Conservation (phyloP, 2,329 filamentous ascomycete genomes). For the Aspergillus tubingensis region DNA sequence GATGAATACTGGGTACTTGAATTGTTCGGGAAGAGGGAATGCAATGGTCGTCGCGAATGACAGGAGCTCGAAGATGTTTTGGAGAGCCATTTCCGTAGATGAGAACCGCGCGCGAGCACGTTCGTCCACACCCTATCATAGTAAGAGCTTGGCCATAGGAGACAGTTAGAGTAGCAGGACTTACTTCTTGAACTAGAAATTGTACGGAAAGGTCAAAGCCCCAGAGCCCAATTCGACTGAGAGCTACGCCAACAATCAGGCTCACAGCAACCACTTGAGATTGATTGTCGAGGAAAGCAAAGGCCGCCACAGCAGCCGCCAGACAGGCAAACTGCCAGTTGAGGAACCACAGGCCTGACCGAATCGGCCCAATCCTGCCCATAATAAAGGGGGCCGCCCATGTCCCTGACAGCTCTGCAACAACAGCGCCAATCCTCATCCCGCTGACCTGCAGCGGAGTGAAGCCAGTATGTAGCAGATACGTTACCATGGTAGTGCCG, state of each 20-base stretch:
- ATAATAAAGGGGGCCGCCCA: slow-evolving; percentile 55
- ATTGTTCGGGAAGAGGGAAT: slow-evolving; percentile 64
- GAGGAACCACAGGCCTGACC: slow-evolving; percentile 71
- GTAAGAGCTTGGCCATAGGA: neutral
- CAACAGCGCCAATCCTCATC: slow-evolving; percentile 50
- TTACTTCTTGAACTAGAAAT: slow-evolving; percentile 62
- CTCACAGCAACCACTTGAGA: slow-evolving; percentile 47
- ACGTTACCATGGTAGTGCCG: slow-evolving; percentile 58
- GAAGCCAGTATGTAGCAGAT: slow-evolving; percentile 54
- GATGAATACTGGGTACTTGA: slow-evolving; percentile 63
- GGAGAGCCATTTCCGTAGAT: slow-evolving; percentile 65
- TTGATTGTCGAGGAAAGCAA: slow-evolving; percentile 36
- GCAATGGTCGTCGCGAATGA: slow-evolving; percentile 67
- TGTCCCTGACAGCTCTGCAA: slow-evolving; percentile 57
- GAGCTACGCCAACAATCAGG: slow-evolving; percentile 48
- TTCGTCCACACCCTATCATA: slow-evolving; percentile 54
- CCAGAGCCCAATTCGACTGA: slow-evolving; percentile 64
- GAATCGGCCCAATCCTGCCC: slow-evolving; percentile 56
- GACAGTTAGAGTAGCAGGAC: neutral
- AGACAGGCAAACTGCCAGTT: slow-evolving; percentile 67
- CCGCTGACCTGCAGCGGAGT: slow-evolving; percentile 51
- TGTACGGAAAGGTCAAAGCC: slow-evolving; percentile 64
- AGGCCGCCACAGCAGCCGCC: slow-evolving; percentile 47
- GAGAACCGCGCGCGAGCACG: slow-evolving; percentile 69
- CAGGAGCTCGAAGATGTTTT: slow-evolving; percentile 70